Base-by-base conservation (phyloP, 441 rosid species). In the Metrosideros polymorpha region DNA sequence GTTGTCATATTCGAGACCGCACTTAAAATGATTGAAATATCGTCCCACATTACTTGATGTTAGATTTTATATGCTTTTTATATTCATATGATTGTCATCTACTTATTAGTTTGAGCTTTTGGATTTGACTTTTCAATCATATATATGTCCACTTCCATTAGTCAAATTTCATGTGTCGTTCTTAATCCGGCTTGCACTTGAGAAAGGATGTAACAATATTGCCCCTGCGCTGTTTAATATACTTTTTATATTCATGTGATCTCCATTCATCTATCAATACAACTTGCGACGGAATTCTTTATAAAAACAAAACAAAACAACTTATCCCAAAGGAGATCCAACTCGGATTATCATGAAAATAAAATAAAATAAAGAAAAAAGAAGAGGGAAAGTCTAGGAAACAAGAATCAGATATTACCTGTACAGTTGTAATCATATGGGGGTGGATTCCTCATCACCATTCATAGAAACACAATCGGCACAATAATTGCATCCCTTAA, bases 401-500 rank as follows among this genome's bases (percentile, higher is more conserved):
- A 52, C 42, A 61, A 82, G 84, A 55, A 56, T 43, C 30, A 66
- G 56, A 55, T 57, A 82, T 19, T 61, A n/a, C 15, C 24, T 59
- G 71, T 79, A 30, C 75, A 49, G 30, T 47, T 39, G 76, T 71
- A 84, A 79, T 59, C 76, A 84, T 43, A 49, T 86, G 87, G 55
- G 57, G 88, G 88, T 85, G 88, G 91, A 87, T 56, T 86, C 57
- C 53, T 53, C 85, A 82, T 85, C 47, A 54, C 42, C 9, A 82
- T 79, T 57, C 79, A 43, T 54, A 85, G 79, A 85, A 85, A 87
- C 91, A 82, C 85, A 85, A 84, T 87, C 88, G 89, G 77, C 91
- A 91, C 86, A 90, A 92, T 91, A 87, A 92, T 92, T 91, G 63
- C 50, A 35, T 77, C 85, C 84, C 43, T 19, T 49, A 49, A 13